Conservation (phyloP, 2,329 filamentous ascomycete species). For the Sporothrix phasma region DNA sequence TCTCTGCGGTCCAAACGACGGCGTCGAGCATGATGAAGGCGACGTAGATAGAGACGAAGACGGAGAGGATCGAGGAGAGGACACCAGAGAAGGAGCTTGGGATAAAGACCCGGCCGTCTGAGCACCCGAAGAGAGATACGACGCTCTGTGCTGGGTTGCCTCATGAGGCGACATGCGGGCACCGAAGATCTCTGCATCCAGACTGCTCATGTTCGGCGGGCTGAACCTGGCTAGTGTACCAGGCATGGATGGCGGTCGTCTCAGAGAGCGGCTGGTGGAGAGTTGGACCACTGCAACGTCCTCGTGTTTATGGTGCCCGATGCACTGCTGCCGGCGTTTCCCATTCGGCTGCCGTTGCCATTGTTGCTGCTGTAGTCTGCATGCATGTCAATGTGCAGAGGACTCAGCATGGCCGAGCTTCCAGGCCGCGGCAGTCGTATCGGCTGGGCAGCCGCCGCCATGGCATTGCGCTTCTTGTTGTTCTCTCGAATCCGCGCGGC, state of each 20-base stretch:
- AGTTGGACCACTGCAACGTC: background rate
- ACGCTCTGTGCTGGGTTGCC: background rate
- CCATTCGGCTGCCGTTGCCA: background rate
- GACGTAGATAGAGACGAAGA: slow-evolving; percentile 1
- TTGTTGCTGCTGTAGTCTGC: slow-evolving; percentile 4
- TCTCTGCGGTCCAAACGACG: background rate
- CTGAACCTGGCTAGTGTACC: slow-evolving; percentile 11
- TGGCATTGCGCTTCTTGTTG: slow-evolving; percentile 40
- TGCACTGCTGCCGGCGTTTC: background rate
- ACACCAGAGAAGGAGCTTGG: background rate
- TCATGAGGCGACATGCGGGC: background rate
- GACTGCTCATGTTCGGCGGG: slow-evolving; percentile 18
- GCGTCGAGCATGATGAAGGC: background rate
- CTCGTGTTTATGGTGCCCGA: slow-evolving; percentile 2
- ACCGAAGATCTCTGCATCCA: slow-evolving; percentile 15
- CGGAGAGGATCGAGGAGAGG: background rate
- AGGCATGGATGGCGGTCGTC: slow-evolving; percentile 13
- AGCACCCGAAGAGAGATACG: background rate
- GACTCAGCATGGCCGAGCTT: slow-evolving; percentile 13
- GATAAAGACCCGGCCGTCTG: background rate
- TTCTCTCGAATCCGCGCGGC: slow-evolving; percentile 39
- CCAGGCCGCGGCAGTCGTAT: background rate
- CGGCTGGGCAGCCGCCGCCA: slow-evolving; percentile 20
- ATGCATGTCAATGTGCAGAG: slow-evolving; percentile 15
- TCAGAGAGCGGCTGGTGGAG: slow-evolving; percentile 15